phyloP scores from a whole-genome alignment of 2,329 filamentous ascomycete species.

The Passalora sequoiae region DNA sequence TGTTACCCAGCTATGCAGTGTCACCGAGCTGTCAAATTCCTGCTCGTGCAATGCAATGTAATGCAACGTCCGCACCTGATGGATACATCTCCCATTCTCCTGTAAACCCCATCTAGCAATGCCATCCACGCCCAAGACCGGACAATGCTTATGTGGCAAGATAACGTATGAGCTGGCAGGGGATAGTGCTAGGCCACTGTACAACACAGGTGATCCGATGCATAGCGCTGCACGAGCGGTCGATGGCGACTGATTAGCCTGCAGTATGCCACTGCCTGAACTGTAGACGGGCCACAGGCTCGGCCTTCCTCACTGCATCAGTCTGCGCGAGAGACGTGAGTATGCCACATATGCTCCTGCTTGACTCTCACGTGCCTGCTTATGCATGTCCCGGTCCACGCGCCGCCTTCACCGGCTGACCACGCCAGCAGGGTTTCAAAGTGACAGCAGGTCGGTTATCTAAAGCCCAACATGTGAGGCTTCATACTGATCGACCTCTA shows the following conservation, averaged over 20 bases:
- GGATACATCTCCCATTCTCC: no score
- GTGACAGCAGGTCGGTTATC: constrained; percentile 23
- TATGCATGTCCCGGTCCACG: no score
- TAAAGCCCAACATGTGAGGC: not conserved
- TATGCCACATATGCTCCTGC: not conserved
- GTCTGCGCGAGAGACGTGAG: constrained; percentile 33
- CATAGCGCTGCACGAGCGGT: not conserved
- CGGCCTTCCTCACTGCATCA: constrained; percentile 19
- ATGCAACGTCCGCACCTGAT: constrained; percentile 1
- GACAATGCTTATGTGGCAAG: constrained; percentile 41
- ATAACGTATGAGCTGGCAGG: constrained; percentile 44
- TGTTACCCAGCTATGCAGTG: no score
- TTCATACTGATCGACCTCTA: no score
- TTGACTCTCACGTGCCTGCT: constrained; percentile 17
- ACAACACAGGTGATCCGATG: constrained; percentile 25
- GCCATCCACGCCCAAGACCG: constrained; percentile 17
- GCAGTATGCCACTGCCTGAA: constrained; percentile 46
- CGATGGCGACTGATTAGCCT: not conserved
- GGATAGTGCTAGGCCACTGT: constrained; percentile 36
- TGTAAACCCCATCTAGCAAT: not conserved
- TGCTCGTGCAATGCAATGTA: constrained; percentile 1
- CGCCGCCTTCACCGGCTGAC: no score
- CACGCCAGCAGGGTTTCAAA: constrained; percentile 36
- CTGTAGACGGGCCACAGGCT: constrained; percentile 39
- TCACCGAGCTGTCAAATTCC: not conserved